Conservation (phyloP, 805 yeast genomes). For the Candida dajiaensis region DNA sequence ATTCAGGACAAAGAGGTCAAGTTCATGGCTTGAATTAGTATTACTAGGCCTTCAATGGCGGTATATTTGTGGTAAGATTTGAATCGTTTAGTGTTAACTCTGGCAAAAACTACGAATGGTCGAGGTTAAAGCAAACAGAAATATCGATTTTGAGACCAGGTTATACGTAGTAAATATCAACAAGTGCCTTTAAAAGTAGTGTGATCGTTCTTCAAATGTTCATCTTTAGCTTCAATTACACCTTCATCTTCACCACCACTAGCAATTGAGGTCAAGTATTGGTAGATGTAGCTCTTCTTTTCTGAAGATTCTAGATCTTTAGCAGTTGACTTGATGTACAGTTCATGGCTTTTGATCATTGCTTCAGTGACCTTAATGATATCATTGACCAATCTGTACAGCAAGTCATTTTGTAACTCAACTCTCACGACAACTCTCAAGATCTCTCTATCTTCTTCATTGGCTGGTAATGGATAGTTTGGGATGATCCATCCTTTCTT, state of each 20-base stretch:
- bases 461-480: conserved; percentile 74
- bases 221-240: conserved; percentile 8
- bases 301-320: conserved; percentile 10
- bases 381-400: conserved; percentile 61
- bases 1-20: too few relatives aligned
- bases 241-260: conserved; percentile 48
- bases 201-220: conserved; percentile 21
- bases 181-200: conserved; percentile 25
- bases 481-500: conserved; percentile 84
- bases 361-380: conserved; percentile 47
- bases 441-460: conserved; percentile 56
- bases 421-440: conserved; percentile 79
- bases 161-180: not conserved
- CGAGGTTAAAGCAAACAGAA: too few relatives aligned
- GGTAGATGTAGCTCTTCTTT: conserved; percentile 33
- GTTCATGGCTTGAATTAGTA: too few relatives aligned
- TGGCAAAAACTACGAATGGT: too few relatives aligned
- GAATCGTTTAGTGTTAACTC: too few relatives aligned
- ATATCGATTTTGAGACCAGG: not conserved
- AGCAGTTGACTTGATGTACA: conserved; percentile 13
- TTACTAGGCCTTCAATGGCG: too few relatives aligned
- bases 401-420: conserved; percentile 53
- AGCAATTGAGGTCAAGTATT: conserved; percentile 48
- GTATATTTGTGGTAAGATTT: too few relatives aligned
- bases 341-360: conserved; percentile 41